A percentile compares a stretch with the other conserved stretches of the same genome.
These are phyloP conservation scores for Graphiopsis chlorocephala DNA, from an alignment of 2,329 filamentous ascomycete species.

Conservation along the genomic window DNA sequence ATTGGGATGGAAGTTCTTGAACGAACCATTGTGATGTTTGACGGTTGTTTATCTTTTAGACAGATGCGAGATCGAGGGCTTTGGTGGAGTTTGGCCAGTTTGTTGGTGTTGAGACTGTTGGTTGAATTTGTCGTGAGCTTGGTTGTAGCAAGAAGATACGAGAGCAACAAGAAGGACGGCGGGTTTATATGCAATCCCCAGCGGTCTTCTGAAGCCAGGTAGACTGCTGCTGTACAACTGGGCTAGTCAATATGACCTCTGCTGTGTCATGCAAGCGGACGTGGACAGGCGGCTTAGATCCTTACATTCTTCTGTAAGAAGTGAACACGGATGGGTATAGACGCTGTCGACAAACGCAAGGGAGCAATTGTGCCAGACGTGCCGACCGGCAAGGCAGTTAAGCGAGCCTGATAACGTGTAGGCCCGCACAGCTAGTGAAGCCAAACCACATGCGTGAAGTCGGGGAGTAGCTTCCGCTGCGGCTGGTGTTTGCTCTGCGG, in stretches of 20 bases:
- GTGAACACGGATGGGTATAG: not conserved
- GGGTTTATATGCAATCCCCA: constrained; percentile 7
- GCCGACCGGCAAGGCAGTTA: constrained; percentile 4
- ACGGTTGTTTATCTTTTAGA: not conserved
- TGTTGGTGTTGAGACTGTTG: not conserved
- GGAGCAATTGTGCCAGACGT: constrained; percentile 7
- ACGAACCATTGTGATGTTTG: not conserved
- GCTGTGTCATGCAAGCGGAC: not conserved
- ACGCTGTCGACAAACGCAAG: constrained; percentile 4
- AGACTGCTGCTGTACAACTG: not conserved
- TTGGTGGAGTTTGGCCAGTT: constrained; percentile 7
- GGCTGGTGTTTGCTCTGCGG: constrained; percentile 11
- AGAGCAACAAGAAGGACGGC: not conserved
- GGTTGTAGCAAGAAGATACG: not conserved
- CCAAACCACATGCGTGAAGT: constrained; percentile 7
- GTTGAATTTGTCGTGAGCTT: not conserved
- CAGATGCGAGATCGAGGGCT: not conserved
- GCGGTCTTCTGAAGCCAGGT: not conserved
- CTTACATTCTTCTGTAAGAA: constrained; percentile 13
- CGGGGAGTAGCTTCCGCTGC: constrained; percentile 11
- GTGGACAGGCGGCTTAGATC: not conserved
- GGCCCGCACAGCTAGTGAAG: constrained; percentile 5
- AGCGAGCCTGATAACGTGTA: constrained; percentile 10
- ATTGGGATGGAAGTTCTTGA: not conserved
- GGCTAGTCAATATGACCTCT: constrained; percentile 5